phyloP scores from a whole-genome alignment of 2,329 filamentous ascomycete species.

The Alternaria postmessia region DNA sequence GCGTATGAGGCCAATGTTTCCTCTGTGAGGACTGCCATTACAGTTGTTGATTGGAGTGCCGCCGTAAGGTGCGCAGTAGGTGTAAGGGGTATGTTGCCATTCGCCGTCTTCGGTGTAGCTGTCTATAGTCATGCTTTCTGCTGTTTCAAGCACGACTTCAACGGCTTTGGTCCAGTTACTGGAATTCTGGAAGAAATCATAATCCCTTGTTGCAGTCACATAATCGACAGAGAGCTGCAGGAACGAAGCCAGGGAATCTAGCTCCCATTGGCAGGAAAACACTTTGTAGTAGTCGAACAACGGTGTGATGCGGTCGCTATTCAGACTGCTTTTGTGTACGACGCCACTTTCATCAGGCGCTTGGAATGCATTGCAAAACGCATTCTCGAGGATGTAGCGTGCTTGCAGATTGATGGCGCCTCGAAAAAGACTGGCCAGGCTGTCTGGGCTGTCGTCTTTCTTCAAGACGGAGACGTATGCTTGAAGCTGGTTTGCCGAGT shows the following conservation, averaged over 20 bases:
- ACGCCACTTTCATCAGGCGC: constrained; percentile 59
- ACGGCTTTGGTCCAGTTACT: constrained; percentile 58
- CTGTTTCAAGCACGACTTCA: constrained; percentile 52
- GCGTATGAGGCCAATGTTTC: constrained; percentile 58
- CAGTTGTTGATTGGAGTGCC: constrained; percentile 62
- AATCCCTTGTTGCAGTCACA: constrained; percentile 56
- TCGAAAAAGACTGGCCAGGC: constrained; percentile 70
- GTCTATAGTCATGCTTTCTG: constrained; percentile 56
- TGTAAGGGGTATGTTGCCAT: constrained; percentile 56
- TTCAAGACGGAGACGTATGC: constrained; percentile 69
- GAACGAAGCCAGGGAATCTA: constrained; percentile 61
- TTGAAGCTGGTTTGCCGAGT: constrained; percentile 73
- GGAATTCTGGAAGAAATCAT: constrained; percentile 54
- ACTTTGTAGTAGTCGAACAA: constrained; percentile 55
- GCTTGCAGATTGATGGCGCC: constrained; percentile 77
- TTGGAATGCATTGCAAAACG: constrained; percentile 63
- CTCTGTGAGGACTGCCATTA: constrained; percentile 59
- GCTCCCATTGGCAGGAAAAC: constrained; percentile 63
- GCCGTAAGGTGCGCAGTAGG: constrained; percentile 54
- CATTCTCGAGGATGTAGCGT: constrained; percentile 69
- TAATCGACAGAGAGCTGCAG: constrained; percentile 59
- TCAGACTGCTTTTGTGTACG: constrained; percentile 45
- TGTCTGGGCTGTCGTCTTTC: constrained; percentile 55
- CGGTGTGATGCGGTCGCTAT: constrained; percentile 55
- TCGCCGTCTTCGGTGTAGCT: constrained; percentile 56